phyloP scores from a whole-genome alignment of 371 early-diverging fungal species.

The Phascolomyces articulosus region DNA sequence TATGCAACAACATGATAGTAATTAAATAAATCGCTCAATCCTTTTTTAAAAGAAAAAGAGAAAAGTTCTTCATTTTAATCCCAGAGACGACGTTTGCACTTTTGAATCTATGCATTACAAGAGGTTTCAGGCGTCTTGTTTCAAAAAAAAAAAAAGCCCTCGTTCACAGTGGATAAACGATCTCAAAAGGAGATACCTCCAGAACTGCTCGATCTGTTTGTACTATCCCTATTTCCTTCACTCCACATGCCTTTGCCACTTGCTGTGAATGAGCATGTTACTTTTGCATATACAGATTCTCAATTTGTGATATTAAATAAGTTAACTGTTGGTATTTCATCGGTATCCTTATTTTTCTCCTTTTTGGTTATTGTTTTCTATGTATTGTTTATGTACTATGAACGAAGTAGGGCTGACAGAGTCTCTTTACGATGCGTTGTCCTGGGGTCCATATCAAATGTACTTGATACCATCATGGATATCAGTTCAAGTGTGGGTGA shows the following conservation, averaged over 20 bases:
- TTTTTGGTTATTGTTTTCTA: neutral
- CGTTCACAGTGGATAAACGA: too few relatives aligned
- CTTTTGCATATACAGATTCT: neutral
- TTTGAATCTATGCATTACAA: too few relatives aligned
- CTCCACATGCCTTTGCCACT: too few relatives aligned
- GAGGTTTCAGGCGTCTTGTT: neutral
- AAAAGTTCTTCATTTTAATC: too few relatives aligned
- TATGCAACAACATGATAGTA: too few relatives aligned
- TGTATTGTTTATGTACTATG: neutral
- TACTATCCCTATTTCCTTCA: neutral
- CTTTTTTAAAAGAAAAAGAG: too few relatives aligned
- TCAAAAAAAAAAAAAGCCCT: neutral
- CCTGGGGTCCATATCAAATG: conserved; percentile 13
- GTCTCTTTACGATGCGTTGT: conserved; percentile 40
- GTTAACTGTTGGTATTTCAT: neutral
- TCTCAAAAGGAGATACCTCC: neutral
- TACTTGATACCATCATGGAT: conserved; percentile 13
- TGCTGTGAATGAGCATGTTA: neutral
- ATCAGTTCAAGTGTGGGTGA: neutral
- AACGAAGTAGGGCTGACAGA: conserved; percentile 17
- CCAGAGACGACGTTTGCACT: too few relatives aligned
- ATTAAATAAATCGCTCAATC: too few relatives aligned
- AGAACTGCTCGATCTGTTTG: neutral
- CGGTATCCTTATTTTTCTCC: neutral
- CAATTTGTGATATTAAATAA: neutral